Base-by-base conservation (phyloP, 306 rosid species). In the Hippophae gyantsensis region DNA sequence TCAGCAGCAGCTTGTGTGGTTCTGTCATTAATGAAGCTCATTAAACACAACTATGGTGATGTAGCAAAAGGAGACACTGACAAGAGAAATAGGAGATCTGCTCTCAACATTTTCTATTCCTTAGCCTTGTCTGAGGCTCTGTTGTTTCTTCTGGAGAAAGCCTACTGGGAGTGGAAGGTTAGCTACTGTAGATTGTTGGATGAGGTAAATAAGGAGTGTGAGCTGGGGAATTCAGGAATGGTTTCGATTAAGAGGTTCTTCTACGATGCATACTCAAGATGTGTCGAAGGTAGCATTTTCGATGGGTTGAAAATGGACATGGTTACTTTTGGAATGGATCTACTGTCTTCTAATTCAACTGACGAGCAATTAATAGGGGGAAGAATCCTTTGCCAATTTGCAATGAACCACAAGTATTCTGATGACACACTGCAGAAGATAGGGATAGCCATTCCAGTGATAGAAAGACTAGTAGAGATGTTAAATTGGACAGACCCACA, bases 241-340 rank as follows among this genome's bases (percentile, higher is more conserved):
- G 65, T 78, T 43, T 82, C 99, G 0, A 82, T 78, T 38, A 82
- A 70, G 63, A 80, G 97, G 57, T 93, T 93, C 78, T 93, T 93
- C 52, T 93, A 88, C 57, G 99, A 88, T 72, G 83, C 99, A 6
- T 93, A 93, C 76, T 86, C 96, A 11, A 92, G 84, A 68, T 93
- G 97, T 66, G 75, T 93, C 51, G 60, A 80, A 61, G 99, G 85
- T 60, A 88, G 95, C 76, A 70, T 93, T 61, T 93, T 93, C 74
- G 95, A 93, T 78, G 97, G 99, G 5, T 57, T 93, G 79, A 80
- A 93, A 68, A 88, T 93, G 99, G 99, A 93, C 65, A 83, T 93
- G 87, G 90, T 86, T 8, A 70, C 85, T 60, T 86, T 83, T 64
- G 89, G 80, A 27, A 86, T 84, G 86, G 97, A 88, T 64, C 86